A percentile compares a stretch with the other conserved stretches of the same genome.
phyloP scores from a whole-genome alignment of 345 rosid genomes.

The Euclidium syriacum region DNA sequence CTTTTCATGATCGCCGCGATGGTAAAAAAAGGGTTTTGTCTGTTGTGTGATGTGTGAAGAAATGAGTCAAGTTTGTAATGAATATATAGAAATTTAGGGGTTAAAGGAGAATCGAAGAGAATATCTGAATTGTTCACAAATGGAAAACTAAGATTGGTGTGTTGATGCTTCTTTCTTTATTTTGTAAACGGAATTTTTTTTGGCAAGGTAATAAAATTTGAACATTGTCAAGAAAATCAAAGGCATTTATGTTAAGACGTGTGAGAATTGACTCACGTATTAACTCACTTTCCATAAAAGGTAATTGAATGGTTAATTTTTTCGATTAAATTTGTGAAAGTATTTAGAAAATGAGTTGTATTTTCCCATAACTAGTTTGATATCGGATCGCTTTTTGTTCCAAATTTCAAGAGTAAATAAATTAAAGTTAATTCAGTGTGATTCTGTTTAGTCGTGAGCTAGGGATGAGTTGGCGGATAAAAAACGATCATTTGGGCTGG shows the following conservation, averaged over 20 bases:
- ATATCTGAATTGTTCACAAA: background rate
- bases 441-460: too few relatives aligned
- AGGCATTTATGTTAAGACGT: slow-evolving; percentile 23
- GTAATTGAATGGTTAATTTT: background rate
- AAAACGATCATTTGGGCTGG: too few relatives aligned
- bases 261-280: slow-evolving; percentile 22
- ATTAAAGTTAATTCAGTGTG: too few relatives aligned
- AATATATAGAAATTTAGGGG: slow-evolving; percentile 13
- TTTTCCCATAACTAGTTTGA: background rate
- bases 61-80: background rate
- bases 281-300: slow-evolving; percentile 3
- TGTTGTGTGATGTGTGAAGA: background rate
- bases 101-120: background rate
- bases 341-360: background rate
- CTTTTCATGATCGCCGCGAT: slow-evolving; percentile 27
- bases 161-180: background rate
- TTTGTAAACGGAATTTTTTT: slow-evolving; percentile 1
- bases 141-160: slow-evolving; percentile 1
- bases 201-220: slow-evolving; percentile 18
- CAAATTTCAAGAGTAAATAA: background rate
- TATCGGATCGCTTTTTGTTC: background rate
- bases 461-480: too few relatives aligned
- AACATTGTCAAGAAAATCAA: slow-evolving; percentile 2
- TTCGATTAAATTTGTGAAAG: background rate
- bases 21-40: background rate